These are phyloP conservation scores for Hericium rajendrae DNA, from an alignment of 768 basidiomycete species.

Conservation along the genomic window DNA sequence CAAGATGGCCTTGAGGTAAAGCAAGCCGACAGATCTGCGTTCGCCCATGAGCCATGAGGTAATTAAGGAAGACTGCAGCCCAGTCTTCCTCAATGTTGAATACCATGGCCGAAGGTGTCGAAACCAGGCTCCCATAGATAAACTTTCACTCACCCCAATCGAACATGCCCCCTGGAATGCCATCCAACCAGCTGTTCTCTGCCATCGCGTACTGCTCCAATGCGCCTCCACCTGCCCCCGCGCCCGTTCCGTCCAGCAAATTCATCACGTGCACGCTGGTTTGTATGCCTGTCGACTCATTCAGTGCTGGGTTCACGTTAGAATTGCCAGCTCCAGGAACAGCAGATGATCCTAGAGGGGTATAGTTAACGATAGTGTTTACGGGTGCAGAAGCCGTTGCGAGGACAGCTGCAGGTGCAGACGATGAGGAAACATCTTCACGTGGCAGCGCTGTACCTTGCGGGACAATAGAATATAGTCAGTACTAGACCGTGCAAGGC, in stretches of 20 bases:
- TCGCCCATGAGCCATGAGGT: no score
- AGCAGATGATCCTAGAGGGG: constrained; percentile 28
- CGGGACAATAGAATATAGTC: no score
- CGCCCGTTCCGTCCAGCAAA: constrained; percentile 52
- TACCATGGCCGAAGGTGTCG: background rate
- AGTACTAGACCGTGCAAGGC: background rate
- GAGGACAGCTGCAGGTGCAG: no score
- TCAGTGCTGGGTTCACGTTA: constrained; percentile 75
- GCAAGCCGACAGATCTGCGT: no score
- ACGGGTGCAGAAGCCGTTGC: background rate
- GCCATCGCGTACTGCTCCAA: constrained; percentile 58
- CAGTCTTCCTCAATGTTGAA: no score
- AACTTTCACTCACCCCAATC: constrained; percentile 58
- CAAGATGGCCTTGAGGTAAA: no score
- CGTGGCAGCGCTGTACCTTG: no score
- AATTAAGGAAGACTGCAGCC: no score
- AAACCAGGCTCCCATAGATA: background rate
- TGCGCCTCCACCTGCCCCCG: constrained; percentile 27
- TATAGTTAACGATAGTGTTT: constrained; percentile 41
- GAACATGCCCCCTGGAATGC: constrained; percentile 78
- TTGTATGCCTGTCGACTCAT: constrained; percentile 27
- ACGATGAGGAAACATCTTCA: no score
- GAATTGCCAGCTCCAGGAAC: constrained; percentile 22
- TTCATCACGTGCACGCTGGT: constrained; percentile 70
- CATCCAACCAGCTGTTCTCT: constrained; percentile 64